A percentile compares a stretch with the other conserved stretches of the same genome.
Conservation (phyloP, 805 yeast genomes). For the Jamesozyma jinghongensis region DNA sequence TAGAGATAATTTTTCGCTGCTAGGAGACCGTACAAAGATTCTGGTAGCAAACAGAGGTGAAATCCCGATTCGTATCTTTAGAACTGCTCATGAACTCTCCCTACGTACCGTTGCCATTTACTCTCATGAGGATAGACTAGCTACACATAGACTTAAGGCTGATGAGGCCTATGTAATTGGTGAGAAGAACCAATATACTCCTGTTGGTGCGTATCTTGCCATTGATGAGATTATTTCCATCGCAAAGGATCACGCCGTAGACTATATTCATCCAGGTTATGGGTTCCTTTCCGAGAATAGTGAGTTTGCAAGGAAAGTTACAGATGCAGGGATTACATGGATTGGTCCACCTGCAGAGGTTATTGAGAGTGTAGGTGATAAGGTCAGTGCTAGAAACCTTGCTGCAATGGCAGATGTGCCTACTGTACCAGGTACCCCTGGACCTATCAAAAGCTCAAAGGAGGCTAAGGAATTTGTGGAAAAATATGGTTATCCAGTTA, state of each 20-base stretch:
- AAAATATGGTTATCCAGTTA: slow-evolving; percentile 88
- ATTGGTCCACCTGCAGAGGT: slow-evolving; percentile 85
- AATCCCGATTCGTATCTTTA: slow-evolving; percentile 79
- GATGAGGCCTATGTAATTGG: slow-evolving; percentile 93
- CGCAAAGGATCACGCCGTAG: slow-evolving; percentile 67
- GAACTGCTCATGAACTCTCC: slow-evolving; percentile 95
- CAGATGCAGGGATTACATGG: slow-evolving; percentile 88
- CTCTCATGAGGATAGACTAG: slow-evolving; percentile 89
- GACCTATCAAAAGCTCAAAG: slow-evolving; percentile 75
- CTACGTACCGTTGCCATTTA: slow-evolving; percentile 97
- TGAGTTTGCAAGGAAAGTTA: slow-evolving; percentile 87
- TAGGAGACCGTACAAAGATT: slow-evolving; percentile 44
- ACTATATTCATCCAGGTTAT: slow-evolving; percentile 90
- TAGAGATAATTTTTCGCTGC: slow-evolving; percentile 28
- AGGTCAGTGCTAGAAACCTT: slow-evolving; percentile 84
- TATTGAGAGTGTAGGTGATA: slow-evolving; percentile 93
- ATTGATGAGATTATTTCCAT: slow-evolving; percentile 89
- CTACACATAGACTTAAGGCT: slow-evolving; percentile 91
- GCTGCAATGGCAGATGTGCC: slow-evolving; percentile 82
- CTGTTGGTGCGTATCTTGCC: slow-evolving; percentile 92
- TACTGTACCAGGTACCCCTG: slow-evolving; percentile 95
- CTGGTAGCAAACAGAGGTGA: slow-evolving; percentile 82
- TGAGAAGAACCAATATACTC: slow-evolving; percentile 77
- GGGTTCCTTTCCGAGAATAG: slow-evolving; percentile 88
- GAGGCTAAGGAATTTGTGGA: slow-evolving; percentile 76